A percentile compares a stretch with the other conserved stretches of the same genome.
Conservation (phyloP, 1,284 basidiomycete species). For the Serendipita sp. region DNA sequence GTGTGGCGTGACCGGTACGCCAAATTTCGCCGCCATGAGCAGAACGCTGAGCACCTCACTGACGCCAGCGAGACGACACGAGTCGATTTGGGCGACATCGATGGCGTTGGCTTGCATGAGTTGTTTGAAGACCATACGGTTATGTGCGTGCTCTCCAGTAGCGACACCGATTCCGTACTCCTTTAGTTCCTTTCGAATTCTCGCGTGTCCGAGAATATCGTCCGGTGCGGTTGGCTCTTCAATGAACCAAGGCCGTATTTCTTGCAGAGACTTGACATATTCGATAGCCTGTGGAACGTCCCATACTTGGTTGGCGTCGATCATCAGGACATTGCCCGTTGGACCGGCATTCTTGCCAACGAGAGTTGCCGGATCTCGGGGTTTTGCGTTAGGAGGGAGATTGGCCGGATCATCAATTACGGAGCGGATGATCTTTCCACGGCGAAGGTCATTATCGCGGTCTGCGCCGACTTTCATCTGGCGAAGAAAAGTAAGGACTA, state of each 20-base stretch:
- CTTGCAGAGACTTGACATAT: conserved; percentile 69
- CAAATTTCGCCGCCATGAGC: conserved; percentile 88
- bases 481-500: background rate
- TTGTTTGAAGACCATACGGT: conserved; percentile 96
- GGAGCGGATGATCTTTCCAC: conserved; percentile 76
- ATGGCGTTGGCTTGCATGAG: conserved; percentile 85
- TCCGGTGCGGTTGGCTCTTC: conserved; percentile 92
- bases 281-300: conserved; percentile 87
- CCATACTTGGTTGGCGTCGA: conserved; percentile 96
- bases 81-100: conserved; percentile 93
- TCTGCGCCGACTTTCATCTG: conserved; percentile 86
- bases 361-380: conserved; percentile 51
- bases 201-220: conserved; percentile 70
- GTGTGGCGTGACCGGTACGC: conserved; percentile 83
- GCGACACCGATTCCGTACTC: conserved; percentile 83
- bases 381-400: conserved; percentile 39
- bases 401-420: conserved; percentile 85
- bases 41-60: conserved; percentile 89
- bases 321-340: conserved; percentile 87
- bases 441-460: conserved; percentile 67
- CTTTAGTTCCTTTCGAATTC: conserved; percentile 57
- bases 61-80: conserved; percentile 82
- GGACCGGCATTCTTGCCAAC: conserved; percentile 88
- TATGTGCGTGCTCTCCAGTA: conserved; percentile 92
- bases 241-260: conserved; percentile 93